Evolutionary conservation across 1,284 basidiomycete genomes (phyloP), one percentile per base, ranked within the genome.

Genomic region (Rhodofomes roseus): DNA sequence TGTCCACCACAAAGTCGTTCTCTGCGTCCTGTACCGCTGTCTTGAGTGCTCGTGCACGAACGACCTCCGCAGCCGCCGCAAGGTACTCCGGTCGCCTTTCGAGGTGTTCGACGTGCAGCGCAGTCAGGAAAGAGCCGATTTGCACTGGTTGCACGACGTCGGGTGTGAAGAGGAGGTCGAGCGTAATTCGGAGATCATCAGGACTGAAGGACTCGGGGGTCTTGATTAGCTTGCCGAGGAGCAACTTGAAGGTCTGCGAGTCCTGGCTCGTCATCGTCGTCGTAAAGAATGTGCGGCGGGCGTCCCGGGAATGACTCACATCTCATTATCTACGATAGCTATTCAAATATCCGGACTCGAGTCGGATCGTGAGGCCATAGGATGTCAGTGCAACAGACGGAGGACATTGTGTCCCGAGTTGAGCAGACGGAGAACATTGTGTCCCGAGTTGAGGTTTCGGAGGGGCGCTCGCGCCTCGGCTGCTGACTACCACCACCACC

Each of bases 51-150:
- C 87, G 84, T 36, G 81, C 76, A 39, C 87, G 81, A 57, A 96
- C 80, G 4, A 92, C 83, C 3, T 83, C 74, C 1, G 93, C 93
- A 12, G 92, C 93, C 0, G 87, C 88, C 1, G 86, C 86, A 43
- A 95, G 82, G 29, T 85, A 85, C 40, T 91, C 89, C 18, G 91
- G 83, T n/a, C 85, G 77, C 31, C 83, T 73, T 63, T 95, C 93
- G 29, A 93, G 76, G 31, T 85, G 84, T 54, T 89, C 84, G 59
- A 93, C 78, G 63, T 93, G 92, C 56, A 93, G 76, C 4, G 92
- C 92, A 0, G 91, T 89, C 48, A 96, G 77, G 73, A 95, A 94
- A 0, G 93, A 87, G 23, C 93, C 92, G 54, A 93, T 84, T 70
- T 95, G 91, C 0, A 84, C 81, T 2, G 87, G 86, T 9, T 81